Evolutionary conservation across 2,329 filamentous ascomycete genomes (phyloP), one percentile per base, ranked within the genome.

Genomic region (Neofusicoccum sp.): DNA sequence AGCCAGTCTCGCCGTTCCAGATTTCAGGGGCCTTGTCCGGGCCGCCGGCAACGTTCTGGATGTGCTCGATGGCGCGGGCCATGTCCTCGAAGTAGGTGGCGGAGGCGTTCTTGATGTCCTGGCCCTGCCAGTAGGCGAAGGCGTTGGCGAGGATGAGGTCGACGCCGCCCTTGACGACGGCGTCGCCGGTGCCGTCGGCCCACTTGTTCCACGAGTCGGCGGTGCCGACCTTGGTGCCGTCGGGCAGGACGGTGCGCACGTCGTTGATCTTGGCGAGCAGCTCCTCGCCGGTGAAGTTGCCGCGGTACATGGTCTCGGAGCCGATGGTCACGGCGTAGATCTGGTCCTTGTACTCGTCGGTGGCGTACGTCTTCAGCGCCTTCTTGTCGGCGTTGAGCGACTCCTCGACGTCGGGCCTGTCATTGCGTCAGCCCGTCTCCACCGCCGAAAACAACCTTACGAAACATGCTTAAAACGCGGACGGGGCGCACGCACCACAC

Each of bases 161-260:
- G 56, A 88, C 85, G 56, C 81, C 83, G 48, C 80, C 81, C 57
- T 74, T 73, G 68, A 89, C 83, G 64, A 89, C 76, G 12, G 83
- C 78, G 71, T 90, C 84, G 40, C 84, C 87, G 28, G 87, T 89
- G 40, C 86, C 87, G 70, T 89, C 87, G 48, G 83, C 80, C 69
- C 80, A 87, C 75, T 88, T 89, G 77, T 89, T 90, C 88, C 88
- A 90, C 70, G 81, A 85, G 75, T 90, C 88, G 6, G 87, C 88
- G 9, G 86, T 89, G 54, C 88, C 87, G 45, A 89, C 79, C 66
- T 81, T 83, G 40, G 75, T 75, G 63, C 66, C 65, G 28, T 71
- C 72, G 66, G 82, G 79, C 70, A 87, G 71, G 33, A 82, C 76
- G 41, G 76, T 71, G 76, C 86, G 84, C 64, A 89, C 82, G 54